Base-by-base conservation (phyloP, 108 stramenopile species). In the Schizochytrium sp. region DNA sequence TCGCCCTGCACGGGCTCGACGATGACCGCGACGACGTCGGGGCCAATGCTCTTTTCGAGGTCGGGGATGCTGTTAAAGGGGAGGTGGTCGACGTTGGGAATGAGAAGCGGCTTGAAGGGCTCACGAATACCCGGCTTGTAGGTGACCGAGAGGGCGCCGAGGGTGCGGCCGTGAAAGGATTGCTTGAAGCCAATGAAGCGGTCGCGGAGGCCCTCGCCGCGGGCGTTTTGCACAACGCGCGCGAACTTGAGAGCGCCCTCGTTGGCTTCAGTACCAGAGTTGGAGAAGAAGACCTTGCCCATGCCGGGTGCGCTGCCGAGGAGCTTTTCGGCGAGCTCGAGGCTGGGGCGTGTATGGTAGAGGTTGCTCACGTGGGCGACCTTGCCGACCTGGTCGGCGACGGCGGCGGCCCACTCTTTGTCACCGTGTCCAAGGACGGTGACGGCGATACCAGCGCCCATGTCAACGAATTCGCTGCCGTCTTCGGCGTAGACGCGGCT, bases 181-280 rank as follows among this genome's bases (percentile, higher is more conserved):
- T 95, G 88, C 29, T 96, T 91, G 72, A 97, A 97, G 23, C 97
- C 96, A 87, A 99, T 95, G 90, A 60, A 19, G 44, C 59, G 58
- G 69, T 72, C 71, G 44, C 88, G 55, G 2, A 45, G 25, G 59
- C 87, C 87, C 53, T 57, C 41, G 34, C 29, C 58, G 58, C 25
- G 55, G 4, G 28, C 43, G 60, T 57, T 57, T 23, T 60, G 58
- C 45, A 60, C 29, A 6, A 41, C 58, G 87, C 97, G 96, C 43
- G 97, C 96, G 51, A 96, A 91, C 92, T 99, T 99, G 88, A 99
- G 96, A 41, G 97, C 97, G 0, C 95, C 98, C 93, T 99, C 98
- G 89, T 98, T 98, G 87, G 97, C 96, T 91, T 99, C 98, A 8
- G 97, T 98, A 6, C 98, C 98, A 4, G 94, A 95, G 91, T 99